Evolutionary conservation across 148 eudicot genomes (phyloP).

Genomic region (Polygonum aviculare): DNA sequence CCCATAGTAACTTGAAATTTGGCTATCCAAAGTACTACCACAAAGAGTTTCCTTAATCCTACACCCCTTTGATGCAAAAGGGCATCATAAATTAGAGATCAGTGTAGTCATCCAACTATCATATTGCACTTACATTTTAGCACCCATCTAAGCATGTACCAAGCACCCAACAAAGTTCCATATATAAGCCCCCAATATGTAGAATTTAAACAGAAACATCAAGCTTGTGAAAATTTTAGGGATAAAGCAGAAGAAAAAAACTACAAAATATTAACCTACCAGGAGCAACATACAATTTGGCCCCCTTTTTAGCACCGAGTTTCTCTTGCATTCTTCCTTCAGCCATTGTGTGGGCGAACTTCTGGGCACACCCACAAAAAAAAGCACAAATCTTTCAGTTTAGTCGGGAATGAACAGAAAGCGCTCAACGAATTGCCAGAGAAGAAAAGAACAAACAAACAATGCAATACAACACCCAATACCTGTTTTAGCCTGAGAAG

Average conservation of each 20-base stretch:
- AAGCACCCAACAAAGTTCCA: not conserved
- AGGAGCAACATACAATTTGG: not conserved
- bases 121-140: not conserved
- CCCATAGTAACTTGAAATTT: not conserved
- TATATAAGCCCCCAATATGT: not conserved
- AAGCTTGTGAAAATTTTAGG: not conserved
- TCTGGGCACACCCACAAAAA: not conserved
- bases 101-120: not conserved
- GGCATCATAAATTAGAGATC: not conserved
- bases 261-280: not conserved
- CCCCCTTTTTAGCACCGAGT: not conserved
- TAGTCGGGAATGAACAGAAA: not conserved
- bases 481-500: not conserved
- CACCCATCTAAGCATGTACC: not conserved
- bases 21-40: not conserved
- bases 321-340: not conserved
- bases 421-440: not conserved
- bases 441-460: not conserved
- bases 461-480: not conserved
- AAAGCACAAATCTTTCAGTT: not conserved
- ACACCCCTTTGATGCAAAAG: not conserved
- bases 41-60: not conserved
- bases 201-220: not conserved
- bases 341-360: not conserved
- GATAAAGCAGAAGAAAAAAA: not conserved